Base-by-base conservation (phyloP, 257 asterid species). In the Penstemon davidsonii region DNA sequence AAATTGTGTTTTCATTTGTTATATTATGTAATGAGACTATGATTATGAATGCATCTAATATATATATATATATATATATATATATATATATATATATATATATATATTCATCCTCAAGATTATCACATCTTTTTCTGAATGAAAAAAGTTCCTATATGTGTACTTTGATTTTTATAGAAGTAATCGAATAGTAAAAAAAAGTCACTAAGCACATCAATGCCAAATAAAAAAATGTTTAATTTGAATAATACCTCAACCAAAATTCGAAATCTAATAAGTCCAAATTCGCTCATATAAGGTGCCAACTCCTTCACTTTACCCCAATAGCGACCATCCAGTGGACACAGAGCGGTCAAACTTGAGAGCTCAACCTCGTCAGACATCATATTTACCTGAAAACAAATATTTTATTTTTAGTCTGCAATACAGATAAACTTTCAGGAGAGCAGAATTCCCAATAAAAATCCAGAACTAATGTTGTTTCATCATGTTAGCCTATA, bases 261-360 rank as follows among this genome's bases (percentile, higher is more conserved):
- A 78, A 90, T 86, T 38, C 99, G 88, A 70, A 70, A 90, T 59
- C 79, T 90, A 51, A 88, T 93, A 47, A 90, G 88, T 64, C 94
- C 97, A 72, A 84, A 90, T 78, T 93, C 97, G 69, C 97, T 84
- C 90, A 81, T 65, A 69, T 81, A 84, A 44, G 89, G 90, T 40
- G 90, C 85, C 83, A 93, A 79, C 46, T 88, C 96, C 83, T 88
- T 87, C 64, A 88, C 96, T 82, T 93, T 90, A 57, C 40, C 74
- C 96, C 97, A 81, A 74, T 93, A 93, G 9, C 99, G 97, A 11
- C 99, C 99, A 78, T 93, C 99, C 75, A 93, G 66, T 2, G 97
- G 99, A 71, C 89, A 83, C 47, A 89, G 57, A 64, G 94, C 85
- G 25, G 83, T 79, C 83, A 89, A 80, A 74, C 86, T 76, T 49